Conservation (phyloP, 345 rosid species). For the Aquilaria sinensis region DNA sequence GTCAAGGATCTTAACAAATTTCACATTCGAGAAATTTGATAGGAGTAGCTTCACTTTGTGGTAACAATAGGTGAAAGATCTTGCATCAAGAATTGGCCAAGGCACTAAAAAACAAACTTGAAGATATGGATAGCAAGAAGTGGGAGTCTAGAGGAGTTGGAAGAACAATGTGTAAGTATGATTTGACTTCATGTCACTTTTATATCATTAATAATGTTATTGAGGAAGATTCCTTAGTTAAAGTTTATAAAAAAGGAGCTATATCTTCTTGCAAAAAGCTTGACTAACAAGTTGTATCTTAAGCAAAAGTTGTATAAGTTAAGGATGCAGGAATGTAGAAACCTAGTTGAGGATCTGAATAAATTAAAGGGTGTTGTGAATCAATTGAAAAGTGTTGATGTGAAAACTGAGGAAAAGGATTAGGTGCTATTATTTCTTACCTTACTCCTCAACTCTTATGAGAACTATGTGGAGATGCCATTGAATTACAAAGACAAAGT, state of each 20-base stretch:
- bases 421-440: neutral
- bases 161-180: neutral
- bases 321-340: neutral
- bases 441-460: neutral
- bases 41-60: neutral
- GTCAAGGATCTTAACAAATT: neutral
- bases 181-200: no score
- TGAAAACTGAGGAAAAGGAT: neutral
- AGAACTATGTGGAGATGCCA: neutral
- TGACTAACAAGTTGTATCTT: neutral
- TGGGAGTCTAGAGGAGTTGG: neutral
- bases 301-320: neutral
- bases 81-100: neutral
- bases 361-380: no score
- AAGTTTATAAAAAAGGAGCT: neutral
- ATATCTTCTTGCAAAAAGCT: neutral
- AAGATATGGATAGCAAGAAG: neutral
- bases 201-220: neutral
- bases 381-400: neutral
- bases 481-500: neutral
- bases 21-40: neutral
- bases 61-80: neutral
- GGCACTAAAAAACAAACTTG: neutral
- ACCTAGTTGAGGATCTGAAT: neutral
- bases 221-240: neutral